Evolutionary conservation across 2,329 filamentous ascomycete species (phyloP), one percentile per base, ranked within the genome.

Genomic region (Hypoxylon sp.): DNA sequence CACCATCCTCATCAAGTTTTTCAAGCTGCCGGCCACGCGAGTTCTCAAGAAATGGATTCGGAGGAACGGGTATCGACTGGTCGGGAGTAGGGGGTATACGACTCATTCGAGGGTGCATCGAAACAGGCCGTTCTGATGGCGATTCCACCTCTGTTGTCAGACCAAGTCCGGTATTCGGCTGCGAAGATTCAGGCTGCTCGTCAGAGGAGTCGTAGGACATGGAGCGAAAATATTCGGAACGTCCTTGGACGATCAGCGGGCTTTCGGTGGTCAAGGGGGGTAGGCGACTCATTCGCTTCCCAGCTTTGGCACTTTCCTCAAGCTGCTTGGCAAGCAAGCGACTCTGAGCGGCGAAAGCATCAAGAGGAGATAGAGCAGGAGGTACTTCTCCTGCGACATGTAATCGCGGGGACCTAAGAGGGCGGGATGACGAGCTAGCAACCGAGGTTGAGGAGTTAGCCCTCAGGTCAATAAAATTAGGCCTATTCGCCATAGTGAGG

Each of bases 321-420:
- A 99, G 88, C 80, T 97, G 92, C 81, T 90, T 92, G 42, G 94
- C 94, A 56, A 99, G 87, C 74, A 97, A 83, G 64, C 95, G 91
- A 74, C 94, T 97, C 78, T 98, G 95, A 69, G 95, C 87, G 22
- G 95, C 95, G 78, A 99, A 97, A 52, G 95, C 95, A 85, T 99
- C 96, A 71, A 99, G 87, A 10, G 96, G 96, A 6, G 96, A 98
- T 63, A 98, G 86, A 57, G 96, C 92, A 4, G 96, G 96, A 19
- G 96, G 95, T 0, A 92, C 87, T 74, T 95, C 92, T 68, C 93
- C 93, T 63, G 92, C 91, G 63, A 92, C 86, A 79, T 94, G 91
- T 65, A 94, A 83, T 68, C 92, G 90, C 46, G 92, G 92, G n/a
- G 92, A 94, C 70, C 86, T 85, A 35, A 91, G 80, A n/a, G 88